phyloP scores from a whole-genome alignment of 768 basidiomycete genomes.

The Pleurotus ostreatus region DNA sequence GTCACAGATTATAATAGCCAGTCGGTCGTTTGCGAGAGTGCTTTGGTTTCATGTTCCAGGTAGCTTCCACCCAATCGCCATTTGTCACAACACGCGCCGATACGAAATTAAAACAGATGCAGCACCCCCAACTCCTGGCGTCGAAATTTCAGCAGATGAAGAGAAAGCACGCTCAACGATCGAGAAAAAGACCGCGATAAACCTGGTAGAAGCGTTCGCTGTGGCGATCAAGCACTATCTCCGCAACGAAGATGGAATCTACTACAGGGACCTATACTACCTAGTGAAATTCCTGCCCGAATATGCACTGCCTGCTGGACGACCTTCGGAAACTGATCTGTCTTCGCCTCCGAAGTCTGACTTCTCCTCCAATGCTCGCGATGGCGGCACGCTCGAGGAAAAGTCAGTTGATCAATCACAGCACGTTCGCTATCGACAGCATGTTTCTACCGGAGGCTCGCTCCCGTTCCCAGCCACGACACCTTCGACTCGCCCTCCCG shows the following conservation, averaged over 20 bases:
- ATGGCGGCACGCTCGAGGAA: not conserved
- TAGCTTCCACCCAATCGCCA: constrained; percentile 10
- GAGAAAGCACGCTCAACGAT: constrained; percentile 45
- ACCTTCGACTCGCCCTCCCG: constrained; percentile 1
- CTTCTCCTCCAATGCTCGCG: not conserved
- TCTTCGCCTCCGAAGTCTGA: not conserved
- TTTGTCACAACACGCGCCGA: too few species aligned
- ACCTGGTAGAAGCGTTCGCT: constrained; percentile 61
- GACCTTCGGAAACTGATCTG: constrained; percentile 32
- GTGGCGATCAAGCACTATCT: constrained; percentile 71
- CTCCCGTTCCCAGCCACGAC: constrained; percentile 6
- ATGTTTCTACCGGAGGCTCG: not conserved
- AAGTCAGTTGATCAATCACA: constrained; percentile 8
- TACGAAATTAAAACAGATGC: too few species aligned
- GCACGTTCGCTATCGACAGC: not conserved
- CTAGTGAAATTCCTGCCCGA: constrained; percentile 71
- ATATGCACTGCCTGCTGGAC: constrained; percentile 51
- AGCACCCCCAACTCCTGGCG: constrained; percentile 15
- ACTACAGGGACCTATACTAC: constrained; percentile 58
- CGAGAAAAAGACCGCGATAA: constrained; percentile 68
- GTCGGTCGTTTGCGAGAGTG: constrained; percentile 54
- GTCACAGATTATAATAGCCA: constrained; percentile 61
- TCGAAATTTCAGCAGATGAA: constrained; percentile 19
- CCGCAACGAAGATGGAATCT: constrained; percentile 51
- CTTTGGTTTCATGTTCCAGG: constrained; percentile 58